A percentile compares a stretch with the other conserved stretches of the same genome.
Conservation (phyloP, 192 early-diverging fungal species). For the Phlyctochytrium arcticum region DNA sequence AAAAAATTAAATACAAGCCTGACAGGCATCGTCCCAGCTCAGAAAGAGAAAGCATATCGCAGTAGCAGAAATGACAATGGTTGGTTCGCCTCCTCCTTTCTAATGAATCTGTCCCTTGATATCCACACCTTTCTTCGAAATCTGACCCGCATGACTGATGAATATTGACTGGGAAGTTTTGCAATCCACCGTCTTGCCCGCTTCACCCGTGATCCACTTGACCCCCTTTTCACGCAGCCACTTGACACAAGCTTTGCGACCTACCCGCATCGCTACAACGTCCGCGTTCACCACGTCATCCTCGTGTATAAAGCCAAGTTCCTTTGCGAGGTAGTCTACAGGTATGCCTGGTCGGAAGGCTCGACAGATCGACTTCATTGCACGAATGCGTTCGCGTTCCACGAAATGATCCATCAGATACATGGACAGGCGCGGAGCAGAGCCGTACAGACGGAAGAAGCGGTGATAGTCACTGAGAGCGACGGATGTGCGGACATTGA, state of each 20-base stretch:
- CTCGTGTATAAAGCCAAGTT: slow-evolving; percentile 61
- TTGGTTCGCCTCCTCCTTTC: no score
- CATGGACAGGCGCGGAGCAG: slow-evolving; percentile 78
- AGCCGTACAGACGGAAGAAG: slow-evolving; percentile 74
- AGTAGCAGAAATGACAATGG: no score
- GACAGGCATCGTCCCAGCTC: no score
- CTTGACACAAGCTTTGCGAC: slow-evolving; percentile 18
- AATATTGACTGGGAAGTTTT: slow-evolving; percentile 27
- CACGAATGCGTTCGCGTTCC: slow-evolving; percentile 77
- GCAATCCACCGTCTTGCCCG: slow-evolving; percentile 23
- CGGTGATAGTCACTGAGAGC: slow-evolving; percentile 80
- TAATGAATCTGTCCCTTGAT: slow-evolving; percentile 47
- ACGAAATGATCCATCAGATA: slow-evolving; percentile 93
- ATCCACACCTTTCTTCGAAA: slow-evolving; percentile 39
- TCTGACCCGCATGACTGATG: slow-evolving; percentile 9
- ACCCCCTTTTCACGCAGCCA: slow-evolving; percentile 24
- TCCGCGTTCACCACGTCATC: slow-evolving; percentile 9
- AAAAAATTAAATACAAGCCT: no score
- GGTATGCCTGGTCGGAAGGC: slow-evolving; percentile 68
- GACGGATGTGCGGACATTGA: slow-evolving; percentile 75
- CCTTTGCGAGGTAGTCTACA: slow-evolving; percentile 53
- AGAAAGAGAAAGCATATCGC: no score
- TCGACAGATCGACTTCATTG: slow-evolving; percentile 71
- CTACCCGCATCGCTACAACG: background rate
- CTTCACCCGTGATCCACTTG: slow-evolving; percentile 7